Base-by-base conservation (phyloP, 192 early-diverging fungal species). In the Rhizophagus clarus region DNA sequence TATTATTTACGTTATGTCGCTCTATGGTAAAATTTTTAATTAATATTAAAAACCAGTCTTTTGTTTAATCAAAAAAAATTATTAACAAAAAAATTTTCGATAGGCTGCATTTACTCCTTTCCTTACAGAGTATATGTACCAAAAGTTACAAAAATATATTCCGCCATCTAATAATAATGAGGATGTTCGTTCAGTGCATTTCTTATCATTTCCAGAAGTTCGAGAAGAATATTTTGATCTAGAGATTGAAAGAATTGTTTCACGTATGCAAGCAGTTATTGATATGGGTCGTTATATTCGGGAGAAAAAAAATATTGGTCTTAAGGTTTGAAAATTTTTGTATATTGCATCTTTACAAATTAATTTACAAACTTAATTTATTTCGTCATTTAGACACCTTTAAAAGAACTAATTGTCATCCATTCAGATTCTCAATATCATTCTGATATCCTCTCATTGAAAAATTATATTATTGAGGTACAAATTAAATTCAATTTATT, bases 71-170 rank as follows among this genome's bases (percentile, higher is more conserved):
- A 15, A 28, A 24, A 14, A 64, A 64, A 2, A 32, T 40, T 40
- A n/a, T n/a, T n/a, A n/a, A n/a, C n/a, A 7, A 40, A 40, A 7
- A 7, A 40, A 7, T 0, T 64, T 14, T 26, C 32, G 24, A 7
- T 62, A 92, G 88, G 91, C 96, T 40, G 94, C 98, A 26, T 99
- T 98, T 87, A 97, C 97, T 61, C 98, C 98, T 17, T 98, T 96
- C 92, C 88, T 99, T 84, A 92, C 94, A 31, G 98, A 99, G 88
- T 96, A 88, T 84, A 98, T 98, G 94, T 99, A 97, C 89, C 97
- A 98, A 88, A 93, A 92, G 61, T 89, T 99, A 76, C 94, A 92
- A 84, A 90, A 66, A 37, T 95, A 93, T 79, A 69, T 96, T 79
- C 93, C 94, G 5, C 81, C 85, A 67, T 81, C 85, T 76, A 82